Percentiles rank a stretch among this genome's conserved stretches.
phyloP scores from a whole-genome alignment of 2,329 filamentous ascomycete genomes.

The Aspergillus neotritici region DNA sequence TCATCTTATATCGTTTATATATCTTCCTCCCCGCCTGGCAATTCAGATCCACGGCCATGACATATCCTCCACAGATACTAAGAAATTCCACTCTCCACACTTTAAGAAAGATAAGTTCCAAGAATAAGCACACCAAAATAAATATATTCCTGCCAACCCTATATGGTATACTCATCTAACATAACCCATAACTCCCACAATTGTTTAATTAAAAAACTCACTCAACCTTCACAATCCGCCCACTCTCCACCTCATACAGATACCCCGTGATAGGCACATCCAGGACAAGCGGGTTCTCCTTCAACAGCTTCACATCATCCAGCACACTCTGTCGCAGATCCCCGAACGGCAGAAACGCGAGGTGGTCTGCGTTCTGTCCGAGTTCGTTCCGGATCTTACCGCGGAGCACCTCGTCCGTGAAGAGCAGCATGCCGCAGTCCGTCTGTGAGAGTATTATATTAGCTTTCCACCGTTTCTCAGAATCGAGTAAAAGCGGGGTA shows the following conservation, averaged over 20 bases:
- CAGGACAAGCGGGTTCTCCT: conserved; percentile 53
- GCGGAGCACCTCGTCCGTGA: conserved; percentile 58
- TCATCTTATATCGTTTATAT: background rate
- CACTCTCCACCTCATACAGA: conserved; percentile 73
- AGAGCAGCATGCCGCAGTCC: conserved; percentile 65
- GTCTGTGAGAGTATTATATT: conserved; percentile 34
- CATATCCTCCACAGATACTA: no score
- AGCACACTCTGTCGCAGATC: conserved; percentile 60
- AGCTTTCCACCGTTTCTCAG: no score
- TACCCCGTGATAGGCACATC: conserved; percentile 64
- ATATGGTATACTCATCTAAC: no score
- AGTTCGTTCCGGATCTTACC: conserved; percentile 54
- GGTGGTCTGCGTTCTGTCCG: conserved; percentile 41
- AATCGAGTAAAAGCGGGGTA: background rate
- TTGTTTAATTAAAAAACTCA: no score
- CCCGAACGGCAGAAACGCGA: conserved; percentile 61
- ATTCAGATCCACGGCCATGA: no score
- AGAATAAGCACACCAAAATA: no score
- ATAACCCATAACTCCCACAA: no score
- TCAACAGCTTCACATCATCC: conserved; percentile 61
- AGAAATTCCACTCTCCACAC: no score
- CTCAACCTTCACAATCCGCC: conserved; percentile 45
- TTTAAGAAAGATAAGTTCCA: no score
- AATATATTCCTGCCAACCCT: no score
- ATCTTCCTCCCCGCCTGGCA: background rate